These are phyloP conservation scores for Leishmania braziliensis DNA, from an alignment of 208 protist species.

Conservation along the genomic window DNA sequence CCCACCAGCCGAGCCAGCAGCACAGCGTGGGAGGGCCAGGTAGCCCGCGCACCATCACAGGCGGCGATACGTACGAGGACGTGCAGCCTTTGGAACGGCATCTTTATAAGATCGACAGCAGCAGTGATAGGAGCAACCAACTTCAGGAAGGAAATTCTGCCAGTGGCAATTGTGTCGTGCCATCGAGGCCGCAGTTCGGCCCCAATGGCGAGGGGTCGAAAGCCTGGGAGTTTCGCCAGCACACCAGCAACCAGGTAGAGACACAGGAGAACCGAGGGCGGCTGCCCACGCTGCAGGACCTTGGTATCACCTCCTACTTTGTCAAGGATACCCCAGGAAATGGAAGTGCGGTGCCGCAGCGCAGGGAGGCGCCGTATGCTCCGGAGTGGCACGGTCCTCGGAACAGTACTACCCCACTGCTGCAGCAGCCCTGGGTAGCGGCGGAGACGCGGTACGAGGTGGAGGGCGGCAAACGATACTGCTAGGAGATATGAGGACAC, in stretches of 20 bases:
- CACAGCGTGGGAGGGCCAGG: not conserved
- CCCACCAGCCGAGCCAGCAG: conserved; percentile 28
- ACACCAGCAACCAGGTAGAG: conserved; percentile 30
- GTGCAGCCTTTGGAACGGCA: not conserved
- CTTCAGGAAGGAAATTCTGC: not conserved
- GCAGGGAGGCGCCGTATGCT: conserved; percentile 32
- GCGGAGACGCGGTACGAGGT: conserved; percentile 44
- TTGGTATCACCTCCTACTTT: conserved; percentile 46
- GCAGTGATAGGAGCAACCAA: not conserved
- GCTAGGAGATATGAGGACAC: not conserved
- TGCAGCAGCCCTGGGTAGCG: conserved; percentile 39
- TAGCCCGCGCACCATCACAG: not conserved
- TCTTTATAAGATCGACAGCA: conserved; percentile 6
- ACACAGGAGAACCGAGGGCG: conserved; percentile 17
- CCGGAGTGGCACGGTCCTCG: not conserved
- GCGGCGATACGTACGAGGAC: not conserved
- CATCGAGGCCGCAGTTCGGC: conserved; percentile 13
- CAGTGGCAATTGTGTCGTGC: not conserved
- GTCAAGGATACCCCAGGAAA: conserved; percentile 7
- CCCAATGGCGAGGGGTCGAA: conserved; percentile 18
- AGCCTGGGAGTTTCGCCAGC: conserved; percentile 42
- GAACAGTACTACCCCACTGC: not conserved
- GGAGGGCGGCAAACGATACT: conserved; percentile 44
- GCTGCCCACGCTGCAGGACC: conserved; percentile 47
- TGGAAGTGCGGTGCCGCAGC: not conserved